Base-by-base conservation (phyloP, 2,329 filamentous ascomycete species). In the Tothia fuscella region DNA sequence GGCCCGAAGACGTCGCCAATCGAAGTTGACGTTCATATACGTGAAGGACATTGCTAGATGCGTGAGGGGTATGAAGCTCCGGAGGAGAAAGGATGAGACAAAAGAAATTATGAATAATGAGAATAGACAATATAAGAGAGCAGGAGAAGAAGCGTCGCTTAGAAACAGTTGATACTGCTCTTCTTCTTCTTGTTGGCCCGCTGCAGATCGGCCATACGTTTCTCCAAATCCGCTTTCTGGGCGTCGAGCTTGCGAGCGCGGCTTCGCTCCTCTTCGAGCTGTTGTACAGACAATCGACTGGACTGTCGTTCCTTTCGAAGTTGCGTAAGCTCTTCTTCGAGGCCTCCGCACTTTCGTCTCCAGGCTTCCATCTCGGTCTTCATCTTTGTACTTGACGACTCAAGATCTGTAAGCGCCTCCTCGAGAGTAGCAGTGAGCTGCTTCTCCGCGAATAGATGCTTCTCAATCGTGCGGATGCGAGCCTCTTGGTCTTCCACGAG, bases 91-190 rank as follows among this genome's bases (percentile, higher is more conserved):
- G n/a, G n/a, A n/a, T n/a, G n/a, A n/a, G n/a, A n/a, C n/a, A n/a
- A n/a, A n/a, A n/a, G n/a, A n/a, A n/a, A n/a, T n/a, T 26, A 14
- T n/a, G 17, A 37, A 37, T 25, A 22, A 22, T 12, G 21, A 25
- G 35, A 24, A 25, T 25, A 26, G 14, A 28, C 21, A 28, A 28
- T 26, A 12, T 7, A 17, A 6, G n/a, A 14, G 14, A 6, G 26
- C 13, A 13, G n/a, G 21, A 6, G 22, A 14, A 5, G 13, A 9
- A 9, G 26, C 21, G 22, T 26, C 21, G 21, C 16, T 53, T 86
- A 95, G 71, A 98, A 98, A 74, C 91, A 98, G 69, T 95, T 96
- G 63, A 98, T 73, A 51, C 82, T 88, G 55, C 82, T 78, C 74
- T 93, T 94, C 76, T 71, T 71, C 64, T 93, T 88, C 74, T 89